Base-by-base conservation (phyloP, 176 grass and related monocot genomes). In the Avena eriantha region DNA sequence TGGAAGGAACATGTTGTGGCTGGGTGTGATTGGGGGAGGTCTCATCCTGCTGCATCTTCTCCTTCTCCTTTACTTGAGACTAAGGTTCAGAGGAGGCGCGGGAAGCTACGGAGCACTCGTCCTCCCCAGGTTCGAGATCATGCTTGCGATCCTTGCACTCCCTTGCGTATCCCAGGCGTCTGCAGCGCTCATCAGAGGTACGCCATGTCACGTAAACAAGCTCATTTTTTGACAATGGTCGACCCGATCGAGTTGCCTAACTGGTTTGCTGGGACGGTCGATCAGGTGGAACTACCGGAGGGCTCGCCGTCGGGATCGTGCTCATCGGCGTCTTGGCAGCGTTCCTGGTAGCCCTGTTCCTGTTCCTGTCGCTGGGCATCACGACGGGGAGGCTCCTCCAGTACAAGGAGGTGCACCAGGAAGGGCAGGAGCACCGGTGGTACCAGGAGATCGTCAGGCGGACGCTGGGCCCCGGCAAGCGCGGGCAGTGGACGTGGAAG, bases 401-500 rank as follows among this genome's bases (percentile, higher is more conserved):
- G 89, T 98, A 94, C 93, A 91, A 85, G 89, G 93, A 98, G 84
- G 87, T 94, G 60, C 86, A 90, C 82, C 93, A 33, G 74, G 93
- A 95, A 78, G 93, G 76, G 21, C 76, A 81, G 73, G 91, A 91
- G 72, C 69, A 76, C 78, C 93, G 79, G 39, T 95, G 96, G 92
- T 95, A 86, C 78, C 96, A 96, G 85, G 93, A 96, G 77, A 33
- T 98, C 21, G 9, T 90, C 55, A 77, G 88, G 49, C 77, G 84
- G 63, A 88, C 84, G 45, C 89, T 98, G 3, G 96, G 96, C 26
- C 87, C 92, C 47, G 93, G 92, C 56, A 94, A 91, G 88, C 91
- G 86, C 78, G 93, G 96, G 12, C 93, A 92, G 63, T 98, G 96
- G 96, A 90, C 92, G 76, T 95, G 91, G 91, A 98, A 90, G 78